Conservation (phyloP, 768 basidiomycete genomes). For the Gloeopeniophorella convolvens region DNA sequence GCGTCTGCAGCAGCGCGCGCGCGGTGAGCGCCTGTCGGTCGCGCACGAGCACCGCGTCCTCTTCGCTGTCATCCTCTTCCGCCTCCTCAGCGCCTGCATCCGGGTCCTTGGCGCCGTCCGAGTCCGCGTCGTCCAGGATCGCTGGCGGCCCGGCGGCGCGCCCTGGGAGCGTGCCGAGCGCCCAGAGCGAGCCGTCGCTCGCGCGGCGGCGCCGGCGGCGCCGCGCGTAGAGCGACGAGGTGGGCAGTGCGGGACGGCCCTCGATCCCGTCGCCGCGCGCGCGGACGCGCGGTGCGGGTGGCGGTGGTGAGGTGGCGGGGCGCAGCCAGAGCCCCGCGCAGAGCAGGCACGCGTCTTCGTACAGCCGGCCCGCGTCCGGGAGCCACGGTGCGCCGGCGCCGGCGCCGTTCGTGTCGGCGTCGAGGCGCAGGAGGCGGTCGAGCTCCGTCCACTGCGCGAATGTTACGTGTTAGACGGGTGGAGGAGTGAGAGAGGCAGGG, state of each 20-base stretch:
- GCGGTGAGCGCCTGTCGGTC: constrained; percentile 37
- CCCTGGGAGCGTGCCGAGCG: too few relatives aligned
- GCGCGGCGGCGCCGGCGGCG: constrained; percentile 21
- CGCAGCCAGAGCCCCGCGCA: constrained; percentile 83
- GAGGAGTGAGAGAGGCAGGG: neutral
- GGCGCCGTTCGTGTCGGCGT: constrained; percentile 25
- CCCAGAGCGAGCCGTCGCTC: constrained; percentile 30
- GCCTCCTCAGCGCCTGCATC: constrained; percentile 7
- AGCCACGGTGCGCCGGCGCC: neutral
- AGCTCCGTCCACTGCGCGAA: constrained; percentile 76
- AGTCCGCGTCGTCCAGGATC: neutral
- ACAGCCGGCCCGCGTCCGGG: constrained; percentile 73
- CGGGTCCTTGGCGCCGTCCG: constrained; percentile 7
- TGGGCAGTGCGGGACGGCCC: constrained; percentile 33
- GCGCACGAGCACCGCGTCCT: constrained; percentile 38
- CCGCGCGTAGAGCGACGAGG: constrained; percentile 16
- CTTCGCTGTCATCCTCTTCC: constrained; percentile 34
- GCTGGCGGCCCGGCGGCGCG: too few relatives aligned
- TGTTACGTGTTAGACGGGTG: neutral
- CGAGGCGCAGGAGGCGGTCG: constrained; percentile 58
- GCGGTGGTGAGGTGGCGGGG: constrained; percentile 44
- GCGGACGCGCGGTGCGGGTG: constrained; percentile 48
- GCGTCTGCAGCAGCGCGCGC: constrained; percentile 51
- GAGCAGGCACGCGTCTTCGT: constrained; percentile 78
- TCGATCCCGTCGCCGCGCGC: constrained; percentile 68